Conservation (phyloP, 2,329 filamentous ascomycete species). For the Nannizziopsis arthrosporioides region DNA sequence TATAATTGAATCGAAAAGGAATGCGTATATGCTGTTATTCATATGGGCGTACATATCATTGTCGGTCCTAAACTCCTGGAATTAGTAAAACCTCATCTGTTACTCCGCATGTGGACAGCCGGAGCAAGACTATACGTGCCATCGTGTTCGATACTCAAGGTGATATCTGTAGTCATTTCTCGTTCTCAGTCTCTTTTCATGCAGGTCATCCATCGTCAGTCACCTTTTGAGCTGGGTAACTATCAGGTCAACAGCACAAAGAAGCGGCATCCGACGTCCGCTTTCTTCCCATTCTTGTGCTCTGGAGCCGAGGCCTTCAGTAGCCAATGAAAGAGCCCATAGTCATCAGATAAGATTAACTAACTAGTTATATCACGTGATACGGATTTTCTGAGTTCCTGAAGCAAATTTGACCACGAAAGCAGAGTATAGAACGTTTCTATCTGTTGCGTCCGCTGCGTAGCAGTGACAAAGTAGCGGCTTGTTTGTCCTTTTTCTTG, state of each 20-base stretch:
- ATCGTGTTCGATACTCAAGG: conserved; percentile 75
- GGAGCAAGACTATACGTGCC: conserved; percentile 39
- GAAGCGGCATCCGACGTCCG: no score
- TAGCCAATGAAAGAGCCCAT: neutral
- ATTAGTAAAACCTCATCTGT: neutral
- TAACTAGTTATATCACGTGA: neutral
- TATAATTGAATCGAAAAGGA: conserved; percentile 78
- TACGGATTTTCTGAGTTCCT: neutral
- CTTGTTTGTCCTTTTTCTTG: neutral
- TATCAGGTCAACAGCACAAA: no score
- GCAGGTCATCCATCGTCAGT: conserved; percentile 16
- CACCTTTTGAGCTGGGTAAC: no score
- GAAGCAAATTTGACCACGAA: no score
- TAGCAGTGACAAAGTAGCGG: neutral
- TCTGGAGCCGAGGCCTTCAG: neutral
- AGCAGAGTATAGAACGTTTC: no score
- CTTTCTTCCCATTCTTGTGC: no score
- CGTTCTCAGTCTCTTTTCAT: conserved; percentile 49
- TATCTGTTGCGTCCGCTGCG: neutral
- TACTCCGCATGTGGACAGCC: no score
- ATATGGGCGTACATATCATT: conserved; percentile 94
- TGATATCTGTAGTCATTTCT: conserved; percentile 64
- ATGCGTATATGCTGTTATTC: conserved; percentile 82
- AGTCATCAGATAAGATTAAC: conserved; percentile 6
- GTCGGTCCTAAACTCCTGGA: conserved; percentile 52